Conservation (phyloP, 768 basidiomycete genomes). For the Tulasnella sp. region DNA sequence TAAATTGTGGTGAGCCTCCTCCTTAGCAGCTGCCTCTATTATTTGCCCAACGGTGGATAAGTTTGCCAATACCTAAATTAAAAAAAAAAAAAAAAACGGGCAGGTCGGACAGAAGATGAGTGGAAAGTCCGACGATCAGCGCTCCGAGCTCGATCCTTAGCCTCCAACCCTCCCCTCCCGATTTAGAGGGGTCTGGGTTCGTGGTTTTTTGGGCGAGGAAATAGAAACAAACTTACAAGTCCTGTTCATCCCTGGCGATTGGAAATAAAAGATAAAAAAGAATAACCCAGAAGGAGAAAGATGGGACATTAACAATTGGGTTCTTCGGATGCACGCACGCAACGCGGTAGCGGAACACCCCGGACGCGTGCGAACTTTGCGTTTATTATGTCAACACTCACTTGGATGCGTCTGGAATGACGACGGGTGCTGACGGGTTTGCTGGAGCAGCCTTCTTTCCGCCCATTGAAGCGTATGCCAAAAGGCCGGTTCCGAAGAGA, state of each 20-base stretch:
- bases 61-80: neutral
- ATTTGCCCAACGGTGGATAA: conserved; percentile 66
- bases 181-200: neutral
- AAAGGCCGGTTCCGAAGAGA: conserved; percentile 52
- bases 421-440: conserved; percentile 49
- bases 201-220: neutral
- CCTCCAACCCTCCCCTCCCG: neutral
- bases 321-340: neutral
- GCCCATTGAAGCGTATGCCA: conserved; percentile 51
- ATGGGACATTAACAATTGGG: conserved; percentile 9
- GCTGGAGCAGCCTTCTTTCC: conserved; percentile 52
- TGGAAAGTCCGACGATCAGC: conserved; percentile 33
- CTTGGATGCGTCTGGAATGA: conserved; percentile 58
- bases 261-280: conserved; percentile 6
- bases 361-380: neutral
- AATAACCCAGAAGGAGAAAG: neutral
- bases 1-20: conserved; percentile 19
- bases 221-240: conserved; percentile 53
- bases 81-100: conserved; percentile 36
- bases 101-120: too few relatives aligned
- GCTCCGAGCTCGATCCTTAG: conserved; percentile 4
- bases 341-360: neutral
- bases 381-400: conserved; percentile 8
- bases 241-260: conserved; percentile 67
- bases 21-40: conserved; percentile 79